phyloP scores from a whole-genome alignment of 345 rosid species.

The Noccaea caerulescens region DNA sequence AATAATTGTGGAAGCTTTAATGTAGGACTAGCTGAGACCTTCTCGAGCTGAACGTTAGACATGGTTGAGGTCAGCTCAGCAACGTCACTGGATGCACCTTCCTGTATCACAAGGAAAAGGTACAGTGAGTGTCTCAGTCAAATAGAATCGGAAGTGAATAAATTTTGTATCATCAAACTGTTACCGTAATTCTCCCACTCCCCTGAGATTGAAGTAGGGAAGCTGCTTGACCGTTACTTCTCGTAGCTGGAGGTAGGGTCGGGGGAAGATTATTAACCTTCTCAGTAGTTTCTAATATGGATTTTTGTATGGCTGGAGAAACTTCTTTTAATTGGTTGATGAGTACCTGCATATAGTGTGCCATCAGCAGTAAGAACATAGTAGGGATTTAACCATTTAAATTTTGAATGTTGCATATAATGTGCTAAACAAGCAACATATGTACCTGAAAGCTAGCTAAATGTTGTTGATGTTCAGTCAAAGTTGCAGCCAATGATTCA shows the following conservation, averaged over 20 bases:
- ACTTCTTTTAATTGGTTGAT: conserved; percentile 91
- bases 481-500: conserved; percentile 88
- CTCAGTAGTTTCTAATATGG: conserved; percentile 84
- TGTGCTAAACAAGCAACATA: conserved; percentile 1
- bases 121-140: conserved; percentile 11
- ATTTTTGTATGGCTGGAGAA: conserved; percentile 83
- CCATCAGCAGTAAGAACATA: conserved; percentile 32
- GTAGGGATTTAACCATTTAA: background rate
- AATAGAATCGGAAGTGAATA: conserved; percentile 6
- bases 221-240: conserved; percentile 60
- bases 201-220: conserved; percentile 75
- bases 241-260: conserved; percentile 63
- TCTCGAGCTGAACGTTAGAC: conserved; percentile 80
- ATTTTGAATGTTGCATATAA: too few species aligned
- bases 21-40: conserved; percentile 71
- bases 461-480: conserved; percentile 96
- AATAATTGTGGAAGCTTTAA: conserved; percentile 93
- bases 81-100: conserved; percentile 68
- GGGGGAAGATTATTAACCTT: conserved; percentile 74
- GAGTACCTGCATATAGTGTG: conserved; percentile 70
- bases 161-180: conserved; percentile 18
- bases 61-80: conserved; percentile 71
- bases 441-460: conserved; percentile 95
- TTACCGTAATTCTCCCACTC: conserved; percentile 74
- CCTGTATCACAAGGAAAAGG: conserved; percentile 52